Percentiles rank a stretch among this genome's conserved stretches.
Evolutionary conservation across 2,329 filamentous ascomycete species (phyloP).

Genomic region (Aspergillus hiratsukae): DNA sequence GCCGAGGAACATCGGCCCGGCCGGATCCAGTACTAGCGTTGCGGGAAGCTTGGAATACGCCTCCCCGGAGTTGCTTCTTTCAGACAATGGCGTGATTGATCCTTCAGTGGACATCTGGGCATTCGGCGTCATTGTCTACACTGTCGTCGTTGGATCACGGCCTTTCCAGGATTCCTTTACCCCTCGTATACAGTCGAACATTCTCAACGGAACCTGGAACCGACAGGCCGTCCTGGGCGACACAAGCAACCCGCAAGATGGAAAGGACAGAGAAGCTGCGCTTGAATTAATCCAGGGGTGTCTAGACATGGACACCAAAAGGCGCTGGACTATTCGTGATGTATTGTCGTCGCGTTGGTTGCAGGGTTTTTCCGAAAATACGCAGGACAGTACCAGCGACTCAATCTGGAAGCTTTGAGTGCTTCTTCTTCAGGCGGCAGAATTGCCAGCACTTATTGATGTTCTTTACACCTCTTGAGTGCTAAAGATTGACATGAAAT

Average conservation of each 20-base stretch:
- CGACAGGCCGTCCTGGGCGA: constrained; percentile 45
- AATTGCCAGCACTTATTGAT: not conserved
- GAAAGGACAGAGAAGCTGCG: constrained; percentile 45
- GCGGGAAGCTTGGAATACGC: constrained; percentile 58
- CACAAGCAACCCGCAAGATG: constrained; percentile 31
- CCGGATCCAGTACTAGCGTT: constrained; percentile 53
- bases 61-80: constrained; percentile 44
- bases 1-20: constrained; percentile 49
- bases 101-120: constrained; percentile 64
- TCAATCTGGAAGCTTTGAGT: constrained; percentile 35
- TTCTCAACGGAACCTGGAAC: constrained; percentile 58
- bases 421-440: not conserved
- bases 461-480: constrained; percentile 1
- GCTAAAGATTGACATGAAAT: not conserved
- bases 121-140: constrained; percentile 60
- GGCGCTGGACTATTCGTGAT: constrained; percentile 55
- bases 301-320: constrained; percentile 52
- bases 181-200: constrained; percentile 56
- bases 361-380: constrained; percentile 32
- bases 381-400: constrained; percentile 28
- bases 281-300: constrained; percentile 58
- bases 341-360: constrained; percentile 56
- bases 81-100: constrained; percentile 37
- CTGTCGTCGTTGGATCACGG: constrained; percentile 56
- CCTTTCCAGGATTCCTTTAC: constrained; percentile 60